Conservation (phyloP, 2,329 filamentous ascomycete genomes). For the Xylaria polymorpha region DNA sequence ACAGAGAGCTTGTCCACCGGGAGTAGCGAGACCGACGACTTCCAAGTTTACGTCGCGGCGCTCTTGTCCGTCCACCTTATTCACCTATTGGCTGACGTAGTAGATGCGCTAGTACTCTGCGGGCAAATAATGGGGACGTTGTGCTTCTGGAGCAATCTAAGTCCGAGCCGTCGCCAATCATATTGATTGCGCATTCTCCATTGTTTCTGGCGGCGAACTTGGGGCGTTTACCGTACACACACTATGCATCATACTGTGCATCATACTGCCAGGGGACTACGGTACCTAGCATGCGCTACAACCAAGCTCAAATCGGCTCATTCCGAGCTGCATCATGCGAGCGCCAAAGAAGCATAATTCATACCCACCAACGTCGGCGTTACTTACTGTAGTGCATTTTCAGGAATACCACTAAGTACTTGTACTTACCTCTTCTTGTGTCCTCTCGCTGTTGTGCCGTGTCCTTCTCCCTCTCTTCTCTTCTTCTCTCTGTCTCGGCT, state of each 20-base stretch:
- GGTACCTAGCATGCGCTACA: no score
- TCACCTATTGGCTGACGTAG: neutral
- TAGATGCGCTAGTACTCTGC: neutral
- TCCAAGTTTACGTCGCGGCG: neutral
- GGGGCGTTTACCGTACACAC: neutral
- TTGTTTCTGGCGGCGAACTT: neutral
- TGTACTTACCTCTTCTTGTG: neutral
- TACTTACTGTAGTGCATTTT: no score
- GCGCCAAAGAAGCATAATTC: neutral
- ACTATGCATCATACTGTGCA: neutral
- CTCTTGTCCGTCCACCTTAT: neutral
- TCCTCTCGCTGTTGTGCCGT: neutral
- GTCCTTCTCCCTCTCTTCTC: neutral
- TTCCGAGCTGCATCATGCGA: slow-evolving; percentile 16
- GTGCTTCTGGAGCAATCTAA: slow-evolving; percentile 6
- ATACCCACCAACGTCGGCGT: neutral
- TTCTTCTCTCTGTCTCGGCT: neutral
- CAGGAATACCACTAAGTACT: no score
- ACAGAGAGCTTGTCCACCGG: neutral
- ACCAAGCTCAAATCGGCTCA: slow-evolving; percentile 6
- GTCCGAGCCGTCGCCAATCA: slow-evolving; percentile 19
- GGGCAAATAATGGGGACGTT: neutral
- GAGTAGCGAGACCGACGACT: neutral
- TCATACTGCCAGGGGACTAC: neutral
- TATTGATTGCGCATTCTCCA: slow-evolving; percentile 4